A percentile compares a stretch with the other conserved stretches of the same genome.
These are phyloP conservation scores for Anethum foeniculum DNA, from an alignment of 140 eudicot genomes.

Conservation along the genomic window DNA sequence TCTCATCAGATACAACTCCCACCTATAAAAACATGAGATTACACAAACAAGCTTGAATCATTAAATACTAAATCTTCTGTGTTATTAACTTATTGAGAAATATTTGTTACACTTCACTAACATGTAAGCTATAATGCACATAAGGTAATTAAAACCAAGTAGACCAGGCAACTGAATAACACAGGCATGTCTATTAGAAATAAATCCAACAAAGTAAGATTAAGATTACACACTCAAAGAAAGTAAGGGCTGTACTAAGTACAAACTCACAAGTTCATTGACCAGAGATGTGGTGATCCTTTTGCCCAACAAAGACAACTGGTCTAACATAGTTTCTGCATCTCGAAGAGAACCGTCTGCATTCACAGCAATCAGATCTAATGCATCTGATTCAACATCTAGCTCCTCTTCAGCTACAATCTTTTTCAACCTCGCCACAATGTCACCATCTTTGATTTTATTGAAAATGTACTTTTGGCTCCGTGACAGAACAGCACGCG, in stretches of 20 bases:
- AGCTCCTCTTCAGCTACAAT: slow-evolving; percentile 73
- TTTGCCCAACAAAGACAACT: slow-evolving; percentile 83
- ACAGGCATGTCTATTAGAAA: neutral
- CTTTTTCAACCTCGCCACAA: slow-evolving; percentile 58
- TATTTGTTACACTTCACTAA: neutral
- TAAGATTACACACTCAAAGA: neutral
- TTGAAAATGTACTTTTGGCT: slow-evolving; percentile 77
- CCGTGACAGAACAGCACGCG: slow-evolving; percentile 67
- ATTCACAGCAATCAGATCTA: slow-evolving; percentile 75
- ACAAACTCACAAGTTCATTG: slow-evolving; percentile 82
- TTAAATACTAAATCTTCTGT: neutral
- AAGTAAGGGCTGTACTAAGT: slow-evolving; percentile 16
- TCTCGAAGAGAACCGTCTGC: slow-evolving; percentile 96
- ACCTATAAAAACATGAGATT: slow-evolving; percentile 34
- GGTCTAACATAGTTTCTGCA: slow-evolving; percentile 97
- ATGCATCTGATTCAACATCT: slow-evolving; percentile 71
- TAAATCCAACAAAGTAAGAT: neutral
- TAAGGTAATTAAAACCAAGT: neutral
- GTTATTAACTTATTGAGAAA: neutral
- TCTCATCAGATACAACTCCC: slow-evolving; percentile 89
- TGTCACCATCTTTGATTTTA: slow-evolving; percentile 64
- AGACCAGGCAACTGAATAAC: slow-evolving; percentile 1
- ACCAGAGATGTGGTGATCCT: slow-evolving; percentile 71
- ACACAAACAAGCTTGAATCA: neutral
- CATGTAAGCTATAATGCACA: neutral